A percentile compares a stretch with the other conserved stretches of the same genome.
Conservation (phyloP, 495 filamentous ascomycete species). For the Terfezia claveryi region DNA sequence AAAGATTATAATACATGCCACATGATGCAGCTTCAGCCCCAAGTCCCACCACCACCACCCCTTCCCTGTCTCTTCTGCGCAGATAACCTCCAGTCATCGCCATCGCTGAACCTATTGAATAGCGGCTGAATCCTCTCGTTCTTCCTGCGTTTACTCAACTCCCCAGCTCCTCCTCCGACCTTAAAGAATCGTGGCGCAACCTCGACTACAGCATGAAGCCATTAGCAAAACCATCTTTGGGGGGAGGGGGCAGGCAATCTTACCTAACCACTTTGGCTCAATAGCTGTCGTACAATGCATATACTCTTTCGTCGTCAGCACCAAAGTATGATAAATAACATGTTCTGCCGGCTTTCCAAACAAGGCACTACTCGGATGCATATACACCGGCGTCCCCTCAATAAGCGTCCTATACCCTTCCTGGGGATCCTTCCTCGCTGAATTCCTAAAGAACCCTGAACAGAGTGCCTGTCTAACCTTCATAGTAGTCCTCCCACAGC, state of each 20-base stretch:
- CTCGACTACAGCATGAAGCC: constrained; percentile 33
- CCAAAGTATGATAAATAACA: constrained; percentile 74
- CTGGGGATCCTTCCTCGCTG: constrained; percentile 81
- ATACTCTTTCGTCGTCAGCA: constrained; percentile 89
- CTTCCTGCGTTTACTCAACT: constrained; percentile 75
- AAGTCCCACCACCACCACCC: constrained; percentile 82
- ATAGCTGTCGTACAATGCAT: constrained; percentile 86
- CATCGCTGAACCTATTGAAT: constrained; percentile 67
- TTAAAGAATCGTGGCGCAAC: constrained; percentile 97
- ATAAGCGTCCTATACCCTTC: constrained; percentile 94
- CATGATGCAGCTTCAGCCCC: constrained; percentile 38
- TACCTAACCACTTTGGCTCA: constrained; percentile 62
- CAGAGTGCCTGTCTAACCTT: constrained; percentile 84
- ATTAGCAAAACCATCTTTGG: not conserved
- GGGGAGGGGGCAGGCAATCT: constrained; percentile 2
- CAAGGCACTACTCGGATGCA: constrained; percentile 74
- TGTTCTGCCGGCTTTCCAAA: constrained; percentile 93
- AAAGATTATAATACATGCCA: not conserved
- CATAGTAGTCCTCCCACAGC: constrained; percentile 66
- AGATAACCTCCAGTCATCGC: constrained; percentile 79
- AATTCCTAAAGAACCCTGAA: constrained; percentile 85
- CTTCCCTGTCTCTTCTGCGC: constrained; percentile 74
- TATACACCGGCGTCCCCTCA: constrained; percentile 81
- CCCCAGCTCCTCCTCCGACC: constrained; percentile 63
- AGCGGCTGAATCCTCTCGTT: constrained; percentile 85